phyloP scores from a whole-genome alignment of 2,329 filamentous ascomycete genomes.

The Orbilia javanica region DNA sequence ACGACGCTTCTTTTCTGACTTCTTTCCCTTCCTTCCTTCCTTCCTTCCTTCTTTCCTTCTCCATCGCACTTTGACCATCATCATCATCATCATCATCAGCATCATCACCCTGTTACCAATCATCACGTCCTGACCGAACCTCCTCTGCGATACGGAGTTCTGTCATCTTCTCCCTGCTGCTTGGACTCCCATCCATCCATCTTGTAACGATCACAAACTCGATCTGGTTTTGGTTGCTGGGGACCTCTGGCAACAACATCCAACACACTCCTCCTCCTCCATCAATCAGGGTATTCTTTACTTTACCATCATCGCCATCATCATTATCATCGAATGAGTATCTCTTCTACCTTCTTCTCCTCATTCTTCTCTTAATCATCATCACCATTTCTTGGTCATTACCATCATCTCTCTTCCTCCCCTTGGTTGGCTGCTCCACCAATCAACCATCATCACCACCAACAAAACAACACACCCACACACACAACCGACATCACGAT shows the following conservation, averaged over 20 bases:
- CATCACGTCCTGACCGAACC: background rate
- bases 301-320: slow-evolving; percentile 7
- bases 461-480: background rate
- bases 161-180: slow-evolving; percentile 2
- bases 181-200: background rate
- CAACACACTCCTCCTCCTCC: background rate
- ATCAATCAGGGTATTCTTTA: background rate
- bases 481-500: slow-evolving; percentile 20
- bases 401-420: background rate
- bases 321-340: slow-evolving; percentile 29
- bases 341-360: background rate
- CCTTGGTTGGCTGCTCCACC: slow-evolving; percentile 7
- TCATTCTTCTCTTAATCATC: background rate
- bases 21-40: background rate
- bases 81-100: background rate
- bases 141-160: slow-evolving; percentile 20
- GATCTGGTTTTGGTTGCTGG: slow-evolving; percentile 5
- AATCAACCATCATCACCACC: background rate
- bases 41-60: background rate
- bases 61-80: slow-evolving; percentile 13
- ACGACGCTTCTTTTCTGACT: background rate
- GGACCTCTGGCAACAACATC: slow-evolving; percentile 3
- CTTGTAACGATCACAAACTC: background rate
- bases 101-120: background rate
- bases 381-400: background rate